A percentile compares a stretch with the other conserved stretches of the same genome.
phyloP scores from a whole-genome alignment of 306 rosid species.

The Lagenaria siceraria region DNA sequence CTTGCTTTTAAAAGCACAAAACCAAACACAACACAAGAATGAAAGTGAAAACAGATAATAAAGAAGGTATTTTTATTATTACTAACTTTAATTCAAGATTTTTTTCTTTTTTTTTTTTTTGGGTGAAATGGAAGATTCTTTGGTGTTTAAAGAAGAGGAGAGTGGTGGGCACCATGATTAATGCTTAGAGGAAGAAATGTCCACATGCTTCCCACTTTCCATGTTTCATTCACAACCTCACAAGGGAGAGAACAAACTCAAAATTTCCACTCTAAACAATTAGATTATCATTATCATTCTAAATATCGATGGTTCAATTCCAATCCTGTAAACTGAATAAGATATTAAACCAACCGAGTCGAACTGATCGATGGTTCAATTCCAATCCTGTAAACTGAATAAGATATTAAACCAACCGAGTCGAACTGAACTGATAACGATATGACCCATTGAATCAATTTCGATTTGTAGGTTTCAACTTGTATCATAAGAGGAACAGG shows the following conservation, averaged over 20 bases:
- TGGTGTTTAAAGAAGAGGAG: neutral
- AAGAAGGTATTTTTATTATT: neutral
- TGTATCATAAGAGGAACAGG: neutral
- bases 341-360: neutral
- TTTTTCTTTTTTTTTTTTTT: neutral
- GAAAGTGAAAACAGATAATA: no score
- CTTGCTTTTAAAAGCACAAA: neutral
- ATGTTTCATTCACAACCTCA: neutral
- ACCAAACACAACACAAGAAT: neutral
- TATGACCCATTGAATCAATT: no score
- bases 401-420: neutral
- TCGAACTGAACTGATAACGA: neutral
- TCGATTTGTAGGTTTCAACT: neutral
- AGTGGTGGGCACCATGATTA: neutral
- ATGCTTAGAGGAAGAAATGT: slow-evolving; percentile 1
- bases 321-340: no score
- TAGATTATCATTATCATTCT: neutral
- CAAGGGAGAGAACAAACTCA: neutral
- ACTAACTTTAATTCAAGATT: neutral
- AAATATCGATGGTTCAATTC: no score
- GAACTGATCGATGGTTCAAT: neutral
- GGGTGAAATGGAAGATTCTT: neutral
- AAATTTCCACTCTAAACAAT: neutral
- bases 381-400: no score
- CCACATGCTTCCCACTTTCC: neutral